A percentile compares a stretch with the other conserved stretches of the same genome.
These are phyloP conservation scores for Neurospora terricola DNA, from an alignment of 495 filamentous ascomycete genomes.

Conservation along the genomic window DNA sequence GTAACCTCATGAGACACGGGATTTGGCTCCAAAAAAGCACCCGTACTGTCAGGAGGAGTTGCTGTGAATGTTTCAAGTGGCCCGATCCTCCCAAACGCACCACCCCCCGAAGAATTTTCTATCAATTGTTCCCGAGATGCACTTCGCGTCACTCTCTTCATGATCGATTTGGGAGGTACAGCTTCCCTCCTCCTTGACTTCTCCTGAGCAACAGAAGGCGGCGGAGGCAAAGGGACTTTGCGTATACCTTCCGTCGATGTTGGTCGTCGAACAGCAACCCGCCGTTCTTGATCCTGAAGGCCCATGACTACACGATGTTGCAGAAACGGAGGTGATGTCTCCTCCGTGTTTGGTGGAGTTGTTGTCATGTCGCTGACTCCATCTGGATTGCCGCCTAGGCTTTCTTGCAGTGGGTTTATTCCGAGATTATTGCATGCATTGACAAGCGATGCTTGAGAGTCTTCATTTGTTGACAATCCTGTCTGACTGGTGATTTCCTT, in stretches of 20 bases:
- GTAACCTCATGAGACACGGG: not conserved
- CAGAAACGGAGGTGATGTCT: not conserved
- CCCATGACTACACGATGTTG: not conserved
- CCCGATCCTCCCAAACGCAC: conserved; percentile 1
- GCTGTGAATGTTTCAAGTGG: not conserved
- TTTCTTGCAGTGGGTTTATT: not conserved
- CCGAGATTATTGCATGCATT: not conserved
- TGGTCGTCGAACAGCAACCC: conserved; percentile 31
- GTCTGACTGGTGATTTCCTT: not conserved
- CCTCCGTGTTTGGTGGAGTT: not conserved
- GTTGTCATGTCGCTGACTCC: not conserved
- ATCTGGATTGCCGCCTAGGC: not conserved
- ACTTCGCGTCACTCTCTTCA: conserved; percentile 22
- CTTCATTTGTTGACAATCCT: not conserved
- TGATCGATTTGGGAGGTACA: conserved; percentile 25
- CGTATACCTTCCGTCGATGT: conserved; percentile 10
- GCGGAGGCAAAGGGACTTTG: not conserved
- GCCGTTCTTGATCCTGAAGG: conserved; percentile 11
- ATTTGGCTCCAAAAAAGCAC: not conserved
- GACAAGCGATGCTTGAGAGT: not conserved
- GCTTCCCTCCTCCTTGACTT: conserved; percentile 23
- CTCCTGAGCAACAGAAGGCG: conserved; percentile 30
- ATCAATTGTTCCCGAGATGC: not conserved
- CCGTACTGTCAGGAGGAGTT: not conserved
- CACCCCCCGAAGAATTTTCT: not conserved